Evolutionary conservation across 768 basidiomycete genomes (phyloP).

Genomic region (Agrocybe pediades): DNA sequence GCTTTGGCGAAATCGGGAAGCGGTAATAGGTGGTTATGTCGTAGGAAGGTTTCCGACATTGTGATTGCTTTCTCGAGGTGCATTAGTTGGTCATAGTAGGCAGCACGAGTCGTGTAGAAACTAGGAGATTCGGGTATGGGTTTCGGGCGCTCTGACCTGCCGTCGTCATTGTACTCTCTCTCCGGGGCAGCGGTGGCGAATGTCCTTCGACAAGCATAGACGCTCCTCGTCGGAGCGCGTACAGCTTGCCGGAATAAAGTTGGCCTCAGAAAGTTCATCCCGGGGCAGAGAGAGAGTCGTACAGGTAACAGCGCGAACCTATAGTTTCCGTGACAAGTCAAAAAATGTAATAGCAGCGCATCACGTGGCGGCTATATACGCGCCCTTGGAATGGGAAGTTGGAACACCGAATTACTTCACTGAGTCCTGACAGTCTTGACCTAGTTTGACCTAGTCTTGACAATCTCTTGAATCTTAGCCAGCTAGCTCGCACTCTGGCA

Average conservation of each 20-base stretch:
- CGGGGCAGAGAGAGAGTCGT: neutral
- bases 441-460: neutral
- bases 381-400: too few species aligned
- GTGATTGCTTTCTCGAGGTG: slow-evolving; percentile 66
- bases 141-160: slow-evolving; percentile 14
- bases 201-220: slow-evolving; percentile 5
- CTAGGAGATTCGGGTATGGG: slow-evolving; percentile 64
- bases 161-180: slow-evolving; percentile 10
- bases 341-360: slow-evolving; percentile 12
- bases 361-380: slow-evolving; percentile 25
- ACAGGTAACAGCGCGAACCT: neutral
- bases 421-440: neutral
- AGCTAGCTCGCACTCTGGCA: neutral
- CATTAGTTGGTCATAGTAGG: slow-evolving; percentile 72
- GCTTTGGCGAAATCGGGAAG: slow-evolving; percentile 71
- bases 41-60: slow-evolving; percentile 59
- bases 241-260: slow-evolving; percentile 14
- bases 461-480: neutral
- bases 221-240: slow-evolving; percentile 8
- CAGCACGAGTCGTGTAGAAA: slow-evolving; percentile 82
- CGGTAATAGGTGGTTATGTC: slow-evolving; percentile 70
- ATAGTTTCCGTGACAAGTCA: slow-evolving; percentile 5
- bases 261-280: slow-evolving; percentile 22
- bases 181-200: slow-evolving; percentile 15
- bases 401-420: too few species aligned